Conservation (phyloP, 768 basidiomycete species). For the Mrakia hoshinonis region DNA sequence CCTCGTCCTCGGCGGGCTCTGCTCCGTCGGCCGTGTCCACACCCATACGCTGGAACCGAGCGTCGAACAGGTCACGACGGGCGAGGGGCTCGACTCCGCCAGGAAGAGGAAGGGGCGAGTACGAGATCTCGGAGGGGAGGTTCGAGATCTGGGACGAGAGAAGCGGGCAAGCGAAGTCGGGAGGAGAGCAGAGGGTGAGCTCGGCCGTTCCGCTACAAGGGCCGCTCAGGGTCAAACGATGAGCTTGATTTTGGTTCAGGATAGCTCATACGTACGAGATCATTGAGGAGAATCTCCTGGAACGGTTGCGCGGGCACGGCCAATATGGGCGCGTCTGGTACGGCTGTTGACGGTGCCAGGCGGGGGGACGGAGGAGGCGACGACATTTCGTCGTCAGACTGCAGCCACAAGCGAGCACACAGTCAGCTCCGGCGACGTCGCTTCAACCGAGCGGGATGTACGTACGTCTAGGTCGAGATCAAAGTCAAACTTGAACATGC, state of each 20-base stretch:
- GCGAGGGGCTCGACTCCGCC: constrained; percentile 47
- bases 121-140: constrained; percentile 68
- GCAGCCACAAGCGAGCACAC: background rate
- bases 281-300: constrained; percentile 22
- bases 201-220: background rate
- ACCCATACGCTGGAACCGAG: constrained; percentile 70
- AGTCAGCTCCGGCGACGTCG: background rate
- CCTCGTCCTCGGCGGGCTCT: constrained; percentile 40
- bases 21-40: constrained; percentile 33
- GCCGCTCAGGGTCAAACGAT: constrained; percentile 4
- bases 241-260: constrained; percentile 31
- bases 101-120: constrained; percentile 59
- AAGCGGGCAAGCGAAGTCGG: background rate
- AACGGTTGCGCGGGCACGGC: constrained; percentile 4
- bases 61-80: constrained; percentile 87
- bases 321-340: background rate
- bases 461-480: constrained; percentile 46
- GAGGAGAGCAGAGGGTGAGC: background rate
- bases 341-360: background rate
- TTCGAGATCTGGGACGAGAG: constrained; percentile 50
- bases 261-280: constrained; percentile 19
- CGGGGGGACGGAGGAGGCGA: background rate
- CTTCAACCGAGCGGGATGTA: constrained; percentile 34
- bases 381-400: constrained; percentile 21
- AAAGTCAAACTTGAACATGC: constrained; percentile 66